Conservation (phyloP, 2,329 filamentous ascomycete species). For the Colletotrichum australisinense region DNA sequence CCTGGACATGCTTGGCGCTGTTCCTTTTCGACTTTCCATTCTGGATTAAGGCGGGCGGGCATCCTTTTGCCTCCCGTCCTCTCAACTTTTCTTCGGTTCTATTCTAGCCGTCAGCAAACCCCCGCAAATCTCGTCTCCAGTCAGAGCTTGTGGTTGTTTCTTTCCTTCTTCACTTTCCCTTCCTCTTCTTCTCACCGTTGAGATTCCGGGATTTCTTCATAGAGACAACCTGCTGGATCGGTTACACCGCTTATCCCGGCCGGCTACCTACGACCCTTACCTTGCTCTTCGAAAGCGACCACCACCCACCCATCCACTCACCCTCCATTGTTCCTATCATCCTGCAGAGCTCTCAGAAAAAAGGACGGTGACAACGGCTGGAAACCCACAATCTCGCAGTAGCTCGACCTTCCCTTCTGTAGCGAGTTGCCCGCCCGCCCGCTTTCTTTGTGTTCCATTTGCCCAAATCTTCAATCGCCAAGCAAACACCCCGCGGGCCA, state of each 20-base stretch:
- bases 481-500: too few species aligned
- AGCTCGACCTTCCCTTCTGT: background rate
- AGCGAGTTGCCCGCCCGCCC: background rate
- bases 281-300: too few species aligned
- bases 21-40: background rate
- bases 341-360: background rate
- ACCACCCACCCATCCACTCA: too few species aligned
- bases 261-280: background rate
- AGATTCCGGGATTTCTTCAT: background rate
- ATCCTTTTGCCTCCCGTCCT: background rate
- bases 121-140: background rate
- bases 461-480: background rate
- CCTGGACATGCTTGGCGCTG: conserved; percentile 7
- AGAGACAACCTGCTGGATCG: background rate
- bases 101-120: background rate
- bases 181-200: background rate
- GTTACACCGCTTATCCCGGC: background rate
- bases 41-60: background rate
- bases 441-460: background rate
- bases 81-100: background rate
- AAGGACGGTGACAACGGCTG: background rate
- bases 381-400: background rate
- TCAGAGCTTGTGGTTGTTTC: background rate
- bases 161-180: background rate
- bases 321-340: background rate